A percentile compares a stretch with the other conserved stretches of the same genome.
These are phyloP conservation scores for Diaporthe vexans DNA, from an alignment of 2,329 filamentous ascomycete genomes.

Conservation along the genomic window DNA sequence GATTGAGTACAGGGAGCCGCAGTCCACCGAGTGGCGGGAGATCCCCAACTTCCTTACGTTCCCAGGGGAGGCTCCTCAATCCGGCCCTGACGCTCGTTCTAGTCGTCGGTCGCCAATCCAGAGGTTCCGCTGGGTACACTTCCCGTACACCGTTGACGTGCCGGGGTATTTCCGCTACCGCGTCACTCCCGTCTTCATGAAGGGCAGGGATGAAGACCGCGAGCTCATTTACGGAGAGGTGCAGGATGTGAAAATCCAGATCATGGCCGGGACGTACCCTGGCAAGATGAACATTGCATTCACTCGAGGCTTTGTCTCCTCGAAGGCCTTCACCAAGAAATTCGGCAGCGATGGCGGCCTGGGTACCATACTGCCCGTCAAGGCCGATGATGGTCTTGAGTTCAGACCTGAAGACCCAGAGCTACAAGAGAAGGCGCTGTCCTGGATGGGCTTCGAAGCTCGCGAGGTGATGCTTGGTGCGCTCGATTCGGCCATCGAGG, in stretches of 20 bases:
- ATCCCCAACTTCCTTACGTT: constrained; percentile 44
- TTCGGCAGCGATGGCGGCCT: constrained; percentile 42
- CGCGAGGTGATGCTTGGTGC: constrained; percentile 42
- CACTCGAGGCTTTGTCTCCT: constrained; percentile 45
- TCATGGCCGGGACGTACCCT: constrained; percentile 44
- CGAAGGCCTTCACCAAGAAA: constrained; percentile 43
- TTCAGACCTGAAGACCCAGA: constrained; percentile 43
- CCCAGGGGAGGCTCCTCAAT: constrained; percentile 38
- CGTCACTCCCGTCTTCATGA: constrained; percentile 44
- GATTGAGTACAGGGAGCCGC: constrained; percentile 44
- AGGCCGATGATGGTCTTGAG: constrained; percentile 43
- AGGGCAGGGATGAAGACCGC: constrained; percentile 30
- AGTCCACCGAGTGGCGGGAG: constrained; percentile 41
- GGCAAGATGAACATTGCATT: constrained; percentile 45
- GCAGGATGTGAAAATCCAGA: constrained; percentile 44
- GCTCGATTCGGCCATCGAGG: constrained; percentile 43
- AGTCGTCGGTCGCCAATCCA: constrained; percentile 45
- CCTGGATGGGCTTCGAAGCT: constrained; percentile 46
- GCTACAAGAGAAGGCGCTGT: constrained; percentile 43
- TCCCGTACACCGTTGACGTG: constrained; percentile 41
- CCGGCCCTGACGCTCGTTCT: constrained; percentile 42
- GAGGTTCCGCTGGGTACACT: constrained; percentile 45
- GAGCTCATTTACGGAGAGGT: constrained; percentile 44
- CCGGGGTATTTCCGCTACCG: constrained; percentile 44
- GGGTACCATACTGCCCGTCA: constrained; percentile 43